These are phyloP conservation scores for Arctium minus DNA, from an alignment of 129 eudicot genomes.

Conservation along the genomic window DNA sequence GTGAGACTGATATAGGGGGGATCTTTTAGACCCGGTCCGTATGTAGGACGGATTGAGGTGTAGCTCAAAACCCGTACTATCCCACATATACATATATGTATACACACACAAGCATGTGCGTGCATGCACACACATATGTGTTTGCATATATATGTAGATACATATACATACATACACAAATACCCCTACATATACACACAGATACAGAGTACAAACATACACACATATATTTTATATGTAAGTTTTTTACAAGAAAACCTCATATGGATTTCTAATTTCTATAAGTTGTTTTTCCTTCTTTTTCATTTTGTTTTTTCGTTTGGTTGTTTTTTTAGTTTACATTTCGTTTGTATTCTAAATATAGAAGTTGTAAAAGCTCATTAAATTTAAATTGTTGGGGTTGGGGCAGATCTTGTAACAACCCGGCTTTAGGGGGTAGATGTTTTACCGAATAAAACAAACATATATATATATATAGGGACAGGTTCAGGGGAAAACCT, in stretches of 20 bases:
- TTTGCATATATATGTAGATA: no score
- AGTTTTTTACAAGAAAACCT: not conserved
- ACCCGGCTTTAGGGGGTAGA: not conserved
- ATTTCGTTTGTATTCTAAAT: not conserved
- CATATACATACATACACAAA: no score
- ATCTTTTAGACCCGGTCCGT: not conserved
- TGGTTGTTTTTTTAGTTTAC: no score
- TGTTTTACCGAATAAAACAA: not conserved
- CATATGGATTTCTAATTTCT: not conserved
- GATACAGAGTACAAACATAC: not conserved
- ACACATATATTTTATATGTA: not conserved
- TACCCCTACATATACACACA: not conserved
- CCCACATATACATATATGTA: not conserved
- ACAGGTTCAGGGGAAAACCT: no score
- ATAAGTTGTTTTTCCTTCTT: not conserved
- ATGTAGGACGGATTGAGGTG: not conserved
- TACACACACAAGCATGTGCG: not conserved
- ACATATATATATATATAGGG: no score
- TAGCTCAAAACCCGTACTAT: not conserved
- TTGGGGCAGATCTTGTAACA: not conserved
- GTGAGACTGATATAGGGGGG: not conserved
- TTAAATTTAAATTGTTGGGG: not conserved
- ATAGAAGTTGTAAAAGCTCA: not conserved
- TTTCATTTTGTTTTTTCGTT: not conserved
- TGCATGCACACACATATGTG: not conserved